Evolutionary conservation across 2,329 filamentous ascomycete species (phyloP).

Genomic region (Calonectria crousiana): DNA sequence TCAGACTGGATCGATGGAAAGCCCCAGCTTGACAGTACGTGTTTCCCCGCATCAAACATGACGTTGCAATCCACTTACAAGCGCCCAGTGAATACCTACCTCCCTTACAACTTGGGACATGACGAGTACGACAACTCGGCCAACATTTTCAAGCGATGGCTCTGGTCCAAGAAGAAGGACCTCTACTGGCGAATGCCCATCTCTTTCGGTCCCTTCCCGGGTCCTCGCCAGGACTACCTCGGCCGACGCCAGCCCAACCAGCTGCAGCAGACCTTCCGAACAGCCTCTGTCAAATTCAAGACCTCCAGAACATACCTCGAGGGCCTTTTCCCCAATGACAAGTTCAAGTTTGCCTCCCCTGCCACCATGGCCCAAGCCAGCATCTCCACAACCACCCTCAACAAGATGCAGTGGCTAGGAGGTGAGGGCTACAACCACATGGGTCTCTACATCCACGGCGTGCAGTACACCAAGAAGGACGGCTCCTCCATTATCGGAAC

Average conservation of each 20-base stretch:
- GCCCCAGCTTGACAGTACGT: slow-evolving; percentile 32
- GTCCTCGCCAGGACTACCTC: slow-evolving; percentile 32
- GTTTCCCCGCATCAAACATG: too few species aligned
- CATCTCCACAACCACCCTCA: slow-evolving; percentile 57
- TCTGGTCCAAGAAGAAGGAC: slow-evolving; percentile 31
- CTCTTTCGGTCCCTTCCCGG: slow-evolving; percentile 39
- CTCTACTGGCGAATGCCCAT: slow-evolving; percentile 39
- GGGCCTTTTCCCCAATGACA: slow-evolving; percentile 55
- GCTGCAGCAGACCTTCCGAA: slow-evolving; percentile 53
- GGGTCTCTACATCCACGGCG: slow-evolving; percentile 73
- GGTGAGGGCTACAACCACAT: slow-evolving; percentile 69
- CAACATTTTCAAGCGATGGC: slow-evolving; percentile 27
- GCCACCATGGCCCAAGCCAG: slow-evolving; percentile 60
- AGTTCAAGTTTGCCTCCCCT: slow-evolving; percentile 63
- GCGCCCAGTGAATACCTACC: slow-evolving; percentile 29
- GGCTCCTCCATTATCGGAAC: slow-evolving; percentile 62
- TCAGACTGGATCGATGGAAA: slow-evolving; percentile 28
- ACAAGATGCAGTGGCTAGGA: slow-evolving; percentile 71
- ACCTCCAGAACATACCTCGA: slow-evolving; percentile 61
- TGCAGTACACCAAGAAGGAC: slow-evolving; percentile 65
- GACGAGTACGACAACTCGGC: slow-evolving; percentile 37
- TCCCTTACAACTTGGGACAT: slow-evolving; percentile 35
- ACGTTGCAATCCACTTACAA: background rate
- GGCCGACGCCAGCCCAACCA: slow-evolving; percentile 11
- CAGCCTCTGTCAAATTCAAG: slow-evolving; percentile 63